These are phyloP conservation scores for Jamesozyma gamospora DNA, from an alignment of 805 yeast genomes.

Conservation along the genomic window DNA sequence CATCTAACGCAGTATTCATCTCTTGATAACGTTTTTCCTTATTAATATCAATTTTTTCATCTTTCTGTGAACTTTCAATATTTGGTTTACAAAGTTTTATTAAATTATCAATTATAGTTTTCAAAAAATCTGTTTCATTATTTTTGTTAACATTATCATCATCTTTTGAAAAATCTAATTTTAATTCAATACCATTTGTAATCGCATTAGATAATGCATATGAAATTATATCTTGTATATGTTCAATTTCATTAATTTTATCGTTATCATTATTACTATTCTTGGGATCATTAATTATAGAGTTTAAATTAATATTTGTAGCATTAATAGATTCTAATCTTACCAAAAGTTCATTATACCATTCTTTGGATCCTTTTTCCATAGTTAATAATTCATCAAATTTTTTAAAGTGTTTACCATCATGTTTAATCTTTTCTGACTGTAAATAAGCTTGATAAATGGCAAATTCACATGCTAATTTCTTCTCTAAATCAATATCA, in stretches of 20 bases:
- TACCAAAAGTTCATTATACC: conserved; percentile 15
- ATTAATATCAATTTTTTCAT: neutral
- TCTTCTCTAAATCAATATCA: conserved; percentile 22
- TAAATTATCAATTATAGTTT: conserved; percentile 21
- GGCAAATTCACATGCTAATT: conserved; percentile 24
- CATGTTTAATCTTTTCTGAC: neutral
- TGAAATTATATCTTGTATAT: conserved; percentile 24
- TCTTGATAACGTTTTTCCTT: conserved; percentile 10
- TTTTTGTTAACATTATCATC: conserved; percentile 3
- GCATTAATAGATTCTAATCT: conserved; percentile 16
- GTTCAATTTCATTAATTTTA: neutral
- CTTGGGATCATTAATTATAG: neutral
- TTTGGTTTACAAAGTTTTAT: conserved; percentile 4
- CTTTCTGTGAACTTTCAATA: neutral
- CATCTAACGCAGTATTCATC: conserved; percentile 52
- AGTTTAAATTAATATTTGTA: conserved; percentile 10
- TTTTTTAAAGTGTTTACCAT: neutral
- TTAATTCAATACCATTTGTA: conserved; percentile 21
- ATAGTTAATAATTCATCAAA: conserved; percentile 9
- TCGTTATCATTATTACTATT: neutral
- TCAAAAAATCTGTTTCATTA: conserved; percentile 21
- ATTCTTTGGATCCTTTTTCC: conserved; percentile 9
- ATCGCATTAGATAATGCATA: conserved; percentile 24
- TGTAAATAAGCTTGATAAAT: conserved; percentile 14
- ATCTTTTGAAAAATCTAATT: conserved; percentile 14